Base-by-base conservation (phyloP, 2,329 filamentous ascomycete genomes). In the Botrytis sinoallii region DNA sequence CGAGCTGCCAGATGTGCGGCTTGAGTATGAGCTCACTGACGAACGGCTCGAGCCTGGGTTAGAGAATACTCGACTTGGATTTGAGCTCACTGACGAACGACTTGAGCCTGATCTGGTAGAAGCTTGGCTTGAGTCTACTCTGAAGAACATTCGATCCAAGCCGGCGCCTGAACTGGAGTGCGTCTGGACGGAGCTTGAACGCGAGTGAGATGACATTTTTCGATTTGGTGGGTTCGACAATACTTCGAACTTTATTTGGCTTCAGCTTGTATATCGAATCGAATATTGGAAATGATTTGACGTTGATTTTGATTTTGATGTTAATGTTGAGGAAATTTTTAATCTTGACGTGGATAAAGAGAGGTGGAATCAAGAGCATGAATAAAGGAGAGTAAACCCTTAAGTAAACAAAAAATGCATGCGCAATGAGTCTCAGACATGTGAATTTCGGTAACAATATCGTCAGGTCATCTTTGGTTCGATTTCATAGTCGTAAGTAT, bases 151-250 rank as follows among this genome's bases (percentile, higher is more conserved):
- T 7, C 12, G 48, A 55, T 16, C 48, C 48, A 12, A n/a, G 48
- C 48, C 48, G 1, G 48, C 4, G 48, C 48, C 22, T 2, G 48
- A 25, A 14, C 10, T 14, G 12, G 22, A 52, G 25, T 25, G 10
- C 25, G 22, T 52, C 10, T 10, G 4, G 22, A 10, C 25, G 2
- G 22, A 14, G 48, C 12, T n/a, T n/a, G 48, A 55, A n/a, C 25
- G 5, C 12, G 52, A 57, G 52, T 9, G 3, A 57, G 14, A 57
- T 1, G 52, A 32, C 52, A 29, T 29, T 16, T 16, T n/a, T 29
- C 6, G 3, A 16, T n/a, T 16, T 18, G 14, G 2, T 29, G 1
- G 12, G 3, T 18, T 29, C 1, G 16, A 4, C 0, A 0, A 29
- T 29, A 0, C 7, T 8, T 8, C 29, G n/a, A 29, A 29, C 6